Percentiles rank a stretch among this genome's conserved stretches.
These are phyloP conservation scores for Sideroxylon spinosum DNA, from an alignment of 179 eudicot species.

Conservation along the genomic window DNA sequence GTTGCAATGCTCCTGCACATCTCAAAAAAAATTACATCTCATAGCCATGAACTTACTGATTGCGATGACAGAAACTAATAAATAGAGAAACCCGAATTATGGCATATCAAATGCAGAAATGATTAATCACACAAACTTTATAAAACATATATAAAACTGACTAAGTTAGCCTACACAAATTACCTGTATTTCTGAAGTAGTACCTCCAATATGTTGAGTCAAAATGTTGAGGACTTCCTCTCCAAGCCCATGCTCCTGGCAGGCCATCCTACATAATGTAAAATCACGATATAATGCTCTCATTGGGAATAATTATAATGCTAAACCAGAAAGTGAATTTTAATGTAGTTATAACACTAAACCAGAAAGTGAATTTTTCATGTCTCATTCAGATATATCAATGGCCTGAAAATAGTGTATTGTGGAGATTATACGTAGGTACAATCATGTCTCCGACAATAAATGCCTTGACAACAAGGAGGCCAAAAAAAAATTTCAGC, in stretches of 20 bases:
- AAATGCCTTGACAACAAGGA: not conserved
- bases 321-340: not conserved
- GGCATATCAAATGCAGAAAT: not conserved
- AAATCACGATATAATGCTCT: not conserved
- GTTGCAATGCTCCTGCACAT: conserved; percentile 60
- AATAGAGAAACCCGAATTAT: not conserved
- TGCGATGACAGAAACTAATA: not conserved
- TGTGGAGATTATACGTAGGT: not conserved
- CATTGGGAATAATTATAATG: not conserved
- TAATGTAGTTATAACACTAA: not conserved
- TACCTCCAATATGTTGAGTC: conserved; percentile 61
- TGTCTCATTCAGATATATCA: not conserved
- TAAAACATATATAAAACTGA: not conserved
- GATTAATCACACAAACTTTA: not conserved
- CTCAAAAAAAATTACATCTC: conserved; percentile 16
- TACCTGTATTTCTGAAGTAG: conserved; percentile 71
- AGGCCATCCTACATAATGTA: conserved; percentile 53
- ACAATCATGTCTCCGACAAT: not conserved
- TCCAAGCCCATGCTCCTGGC: conserved; percentile 56
- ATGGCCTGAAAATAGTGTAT: not conserved
- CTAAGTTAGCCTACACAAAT: not conserved
- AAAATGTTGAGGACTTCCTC: conserved; percentile 59
- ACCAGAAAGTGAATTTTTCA: not conserved
- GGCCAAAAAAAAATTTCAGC: conserved; percentile 1
- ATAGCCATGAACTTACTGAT: not conserved